Percentiles rank a stretch among this genome's conserved stretches.
phyloP scores from a whole-genome alignment of 1,284 basidiomycete species.

The Irpex sp. region DNA sequence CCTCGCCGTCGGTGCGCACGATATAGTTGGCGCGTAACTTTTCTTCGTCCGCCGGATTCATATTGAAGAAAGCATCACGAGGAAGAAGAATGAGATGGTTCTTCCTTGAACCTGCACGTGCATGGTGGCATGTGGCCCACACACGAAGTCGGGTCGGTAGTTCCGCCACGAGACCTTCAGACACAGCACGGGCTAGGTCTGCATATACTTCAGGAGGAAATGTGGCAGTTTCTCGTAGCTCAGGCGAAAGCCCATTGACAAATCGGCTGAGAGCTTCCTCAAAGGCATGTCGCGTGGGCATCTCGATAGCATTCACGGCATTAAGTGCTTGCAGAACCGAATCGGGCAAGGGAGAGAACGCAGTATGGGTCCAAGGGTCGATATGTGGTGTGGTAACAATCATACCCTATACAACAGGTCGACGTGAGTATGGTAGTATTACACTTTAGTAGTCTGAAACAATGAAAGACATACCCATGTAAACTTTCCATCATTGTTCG shows the following conservation, averaged over 20 bases:
- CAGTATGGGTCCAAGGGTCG: constrained; percentile 54
- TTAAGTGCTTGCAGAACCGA: constrained; percentile 44
- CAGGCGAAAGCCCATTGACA: constrained; percentile 46
- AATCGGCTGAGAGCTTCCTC: constrained; percentile 48
- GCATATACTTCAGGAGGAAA: constrained; percentile 53
- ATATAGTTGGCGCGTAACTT: constrained; percentile 40
- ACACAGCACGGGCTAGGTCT: constrained; percentile 44
- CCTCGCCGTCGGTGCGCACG: constrained; percentile 36
- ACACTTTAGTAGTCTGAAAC: neutral
- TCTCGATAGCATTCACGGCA: constrained; percentile 49
- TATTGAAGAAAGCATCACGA: constrained; percentile 54
- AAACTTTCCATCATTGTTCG: constrained; percentile 24
- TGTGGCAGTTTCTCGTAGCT: constrained; percentile 57
- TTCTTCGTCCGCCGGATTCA: constrained; percentile 46
- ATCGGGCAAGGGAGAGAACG: constrained; percentile 58
- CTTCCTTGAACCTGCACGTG: constrained; percentile 56
- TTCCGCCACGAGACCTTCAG: constrained; percentile 30
- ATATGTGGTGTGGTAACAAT: constrained; percentile 34
- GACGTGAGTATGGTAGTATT: constrained; percentile 4
- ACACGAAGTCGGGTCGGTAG: constrained; percentile 47
- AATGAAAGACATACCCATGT: constrained; percentile 22
- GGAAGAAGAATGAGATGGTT: constrained; percentile 56
- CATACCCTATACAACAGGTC: constrained; percentile 31
- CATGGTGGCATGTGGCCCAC: constrained; percentile 58
- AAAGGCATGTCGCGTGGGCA: constrained; percentile 54